A percentile compares a stretch with the other conserved stretches of the same genome.
Conservation (phyloP, 2,329 filamentous ascomycete species). For the Calonectria honghensis region DNA sequence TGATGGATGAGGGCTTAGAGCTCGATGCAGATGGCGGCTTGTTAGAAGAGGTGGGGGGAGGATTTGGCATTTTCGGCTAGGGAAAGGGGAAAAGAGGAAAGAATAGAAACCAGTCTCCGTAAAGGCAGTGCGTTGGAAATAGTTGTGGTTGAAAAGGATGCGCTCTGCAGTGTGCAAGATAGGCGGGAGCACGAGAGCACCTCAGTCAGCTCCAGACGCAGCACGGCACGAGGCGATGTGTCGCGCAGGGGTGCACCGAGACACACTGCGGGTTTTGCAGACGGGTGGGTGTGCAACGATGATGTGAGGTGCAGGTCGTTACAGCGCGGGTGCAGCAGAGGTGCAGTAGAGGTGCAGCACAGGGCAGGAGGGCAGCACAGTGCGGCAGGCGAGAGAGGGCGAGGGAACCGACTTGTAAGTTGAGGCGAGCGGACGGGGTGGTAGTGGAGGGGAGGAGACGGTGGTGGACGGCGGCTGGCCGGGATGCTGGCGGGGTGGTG, state of each 20-base stretch:
- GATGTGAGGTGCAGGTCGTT: slow-evolving; percentile 45
- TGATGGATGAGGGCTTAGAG: slow-evolving; percentile 71
- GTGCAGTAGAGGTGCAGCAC: slow-evolving; percentile 34
- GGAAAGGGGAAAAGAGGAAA: slow-evolving; percentile 21
- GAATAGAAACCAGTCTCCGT: slow-evolving; percentile 20
- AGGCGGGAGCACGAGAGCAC: slow-evolving; percentile 43
- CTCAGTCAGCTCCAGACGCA: slow-evolving; percentile 43
- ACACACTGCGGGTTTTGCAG: slow-evolving; percentile 46
- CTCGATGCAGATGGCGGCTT: slow-evolving; percentile 65
- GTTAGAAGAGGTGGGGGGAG: slow-evolving; percentile 56
- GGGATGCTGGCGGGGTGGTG: slow-evolving; percentile 39
- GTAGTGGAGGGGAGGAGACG: slow-evolving; percentile 17
- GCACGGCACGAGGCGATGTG: slow-evolving; percentile 49
- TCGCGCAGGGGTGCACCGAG: slow-evolving; percentile 48
- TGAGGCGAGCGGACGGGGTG: slow-evolving; percentile 27
- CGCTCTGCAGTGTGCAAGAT: slow-evolving; percentile 45
- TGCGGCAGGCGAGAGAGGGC: slow-evolving; percentile 31
- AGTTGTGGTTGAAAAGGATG: slow-evolving; percentile 41
- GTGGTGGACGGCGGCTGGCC: slow-evolving; percentile 24
- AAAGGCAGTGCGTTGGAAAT: not conserved
- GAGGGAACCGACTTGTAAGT: slow-evolving; percentile 32
- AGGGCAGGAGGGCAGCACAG: slow-evolving; percentile 22
- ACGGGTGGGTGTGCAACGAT: slow-evolving; percentile 46
- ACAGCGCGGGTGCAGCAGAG: slow-evolving; percentile 27
- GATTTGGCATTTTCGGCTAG: slow-evolving; percentile 58